A percentile compares a stretch with the other conserved stretches of the same genome.
Evolutionary conservation across 257 asterid species (phyloP).

Genomic region (Nicotiana knightiana): DNA sequence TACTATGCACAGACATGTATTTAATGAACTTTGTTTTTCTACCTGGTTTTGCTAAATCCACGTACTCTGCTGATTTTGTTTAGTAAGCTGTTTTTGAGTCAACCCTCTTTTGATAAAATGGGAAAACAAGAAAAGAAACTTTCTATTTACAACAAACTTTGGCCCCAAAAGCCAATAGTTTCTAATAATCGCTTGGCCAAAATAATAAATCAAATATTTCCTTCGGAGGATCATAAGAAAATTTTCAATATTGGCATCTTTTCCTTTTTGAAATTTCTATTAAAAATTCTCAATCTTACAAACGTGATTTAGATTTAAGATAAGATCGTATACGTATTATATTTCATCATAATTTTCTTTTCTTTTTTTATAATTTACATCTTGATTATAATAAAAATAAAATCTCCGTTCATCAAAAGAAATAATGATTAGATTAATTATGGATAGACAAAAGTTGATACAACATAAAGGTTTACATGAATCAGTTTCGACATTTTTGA

Average conservation of each 20-base stretch:
- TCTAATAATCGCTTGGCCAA: background rate
- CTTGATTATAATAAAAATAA: background rate
- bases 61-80: background rate
- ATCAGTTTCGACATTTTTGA: too few species aligned
- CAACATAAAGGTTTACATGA: background rate
- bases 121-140: background rate
- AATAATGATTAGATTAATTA: background rate
- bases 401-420: background rate
- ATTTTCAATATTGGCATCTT: background rate
- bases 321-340: background rate
- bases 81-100: conserved; percentile 4
- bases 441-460: background rate
- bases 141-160: background rate
- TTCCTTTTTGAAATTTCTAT: background rate
- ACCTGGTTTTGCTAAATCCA: conserved; percentile 4
- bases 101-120: background rate
- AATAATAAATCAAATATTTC: background rate
- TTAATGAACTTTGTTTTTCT: background rate
- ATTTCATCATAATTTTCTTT: background rate
- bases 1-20: background rate
- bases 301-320: background rate
- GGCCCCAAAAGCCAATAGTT: background rate
- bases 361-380: background rate
- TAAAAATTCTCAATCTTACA: background rate
- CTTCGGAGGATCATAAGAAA: background rate